A percentile compares a stretch with the other conserved stretches of the same genome.
phyloP scores from a whole-genome alignment of 2,329 filamentous ascomycete species.

The Cladobotryum mycophilum region DNA sequence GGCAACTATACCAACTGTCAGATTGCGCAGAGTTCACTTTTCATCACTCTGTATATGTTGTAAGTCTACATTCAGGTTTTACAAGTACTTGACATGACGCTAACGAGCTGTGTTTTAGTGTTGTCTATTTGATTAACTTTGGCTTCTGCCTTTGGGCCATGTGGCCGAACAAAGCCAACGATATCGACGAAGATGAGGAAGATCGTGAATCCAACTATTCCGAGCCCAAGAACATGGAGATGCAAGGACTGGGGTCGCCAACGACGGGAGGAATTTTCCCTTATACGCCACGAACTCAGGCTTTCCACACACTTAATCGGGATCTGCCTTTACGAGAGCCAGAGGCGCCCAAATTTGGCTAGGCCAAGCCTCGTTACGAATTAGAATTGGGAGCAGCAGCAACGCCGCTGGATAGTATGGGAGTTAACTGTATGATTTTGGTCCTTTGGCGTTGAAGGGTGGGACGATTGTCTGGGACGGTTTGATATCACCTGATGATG shows the following conservation, averaged over 20 bases:
- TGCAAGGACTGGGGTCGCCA: slow-evolving; percentile 37
- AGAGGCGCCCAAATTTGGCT: background rate
- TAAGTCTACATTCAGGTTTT: slow-evolving; percentile 35
- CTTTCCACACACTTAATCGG: slow-evolving; percentile 58
- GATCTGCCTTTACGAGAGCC: slow-evolving; percentile 45
- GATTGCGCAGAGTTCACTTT: slow-evolving; percentile 63
- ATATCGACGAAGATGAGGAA: slow-evolving; percentile 37
- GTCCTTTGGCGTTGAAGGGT: too few relatives aligned
- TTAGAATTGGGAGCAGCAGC: background rate
- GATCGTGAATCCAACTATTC: slow-evolving; percentile 22
- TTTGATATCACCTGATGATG: too few relatives aligned
- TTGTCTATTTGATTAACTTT: slow-evolving; percentile 54
- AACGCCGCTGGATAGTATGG: too few relatives aligned
- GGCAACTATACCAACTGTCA: slow-evolving; percentile 53
- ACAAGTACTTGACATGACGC: background rate
- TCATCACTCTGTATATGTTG: slow-evolving; percentile 60
- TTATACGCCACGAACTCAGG: slow-evolving; percentile 61
- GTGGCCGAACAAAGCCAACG: slow-evolving; percentile 50
- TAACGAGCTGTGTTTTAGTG: slow-evolving; percentile 1
- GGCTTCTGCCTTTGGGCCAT: slow-evolving; percentile 53
- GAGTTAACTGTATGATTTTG: too few relatives aligned
- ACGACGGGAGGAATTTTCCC: slow-evolving; percentile 28
- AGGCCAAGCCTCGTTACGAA: background rate
- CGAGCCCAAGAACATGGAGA: slow-evolving; percentile 43
- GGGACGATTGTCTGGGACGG: too few relatives aligned